A percentile compares a stretch with the other conserved stretches of the same genome.
These are phyloP conservation scores for Jaminaea rosea DNA, from an alignment of 1,284 basidiomycete genomes.

Conservation along the genomic window DNA sequence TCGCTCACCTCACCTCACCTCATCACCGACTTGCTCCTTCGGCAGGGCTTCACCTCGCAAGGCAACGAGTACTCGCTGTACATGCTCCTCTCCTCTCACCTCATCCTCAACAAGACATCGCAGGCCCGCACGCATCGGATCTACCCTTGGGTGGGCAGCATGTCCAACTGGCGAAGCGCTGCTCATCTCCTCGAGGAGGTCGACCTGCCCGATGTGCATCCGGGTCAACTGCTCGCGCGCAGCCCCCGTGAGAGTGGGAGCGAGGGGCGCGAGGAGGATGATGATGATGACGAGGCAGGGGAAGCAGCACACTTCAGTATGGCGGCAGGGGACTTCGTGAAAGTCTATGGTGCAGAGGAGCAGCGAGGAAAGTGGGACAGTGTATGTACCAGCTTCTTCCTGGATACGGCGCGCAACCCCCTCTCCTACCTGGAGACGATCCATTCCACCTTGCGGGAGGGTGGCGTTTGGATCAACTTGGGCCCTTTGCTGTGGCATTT, in stretches of 20 bases:
- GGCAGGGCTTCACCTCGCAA: slow-evolving; percentile 34
- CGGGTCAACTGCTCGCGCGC: neutral
- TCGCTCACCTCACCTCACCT: no score
- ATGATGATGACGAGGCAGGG: no score
- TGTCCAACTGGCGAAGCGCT: slow-evolving; percentile 37
- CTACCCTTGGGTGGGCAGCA: slow-evolving; percentile 40
- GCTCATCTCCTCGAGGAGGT: slow-evolving; percentile 33
- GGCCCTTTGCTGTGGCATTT: slow-evolving; percentile 94
- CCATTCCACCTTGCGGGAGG: slow-evolving; percentile 33
- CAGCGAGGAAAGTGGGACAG: slow-evolving; percentile 75
- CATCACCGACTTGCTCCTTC: no score
- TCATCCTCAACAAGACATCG: slow-evolving; percentile 40
- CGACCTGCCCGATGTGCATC: slow-evolving; percentile 31
- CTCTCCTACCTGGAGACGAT: slow-evolving; percentile 42
- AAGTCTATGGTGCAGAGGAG: slow-evolving; percentile 48
- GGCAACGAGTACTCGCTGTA: slow-evolving; percentile 43
- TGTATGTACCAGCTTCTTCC: slow-evolving; percentile 91
- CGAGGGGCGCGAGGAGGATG: no score
- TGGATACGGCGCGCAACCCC: slow-evolving; percentile 64
- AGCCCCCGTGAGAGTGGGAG: neutral
- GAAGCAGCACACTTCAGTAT: slow-evolving; percentile 35
- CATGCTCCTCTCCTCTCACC: slow-evolving; percentile 44
- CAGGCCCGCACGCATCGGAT: slow-evolving; percentile 22
- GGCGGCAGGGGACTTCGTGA: slow-evolving; percentile 43
- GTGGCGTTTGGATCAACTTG: slow-evolving; percentile 46